phyloP scores from a whole-genome alignment of 257 asterid genomes.

The Scutellaria baicalensis region DNA sequence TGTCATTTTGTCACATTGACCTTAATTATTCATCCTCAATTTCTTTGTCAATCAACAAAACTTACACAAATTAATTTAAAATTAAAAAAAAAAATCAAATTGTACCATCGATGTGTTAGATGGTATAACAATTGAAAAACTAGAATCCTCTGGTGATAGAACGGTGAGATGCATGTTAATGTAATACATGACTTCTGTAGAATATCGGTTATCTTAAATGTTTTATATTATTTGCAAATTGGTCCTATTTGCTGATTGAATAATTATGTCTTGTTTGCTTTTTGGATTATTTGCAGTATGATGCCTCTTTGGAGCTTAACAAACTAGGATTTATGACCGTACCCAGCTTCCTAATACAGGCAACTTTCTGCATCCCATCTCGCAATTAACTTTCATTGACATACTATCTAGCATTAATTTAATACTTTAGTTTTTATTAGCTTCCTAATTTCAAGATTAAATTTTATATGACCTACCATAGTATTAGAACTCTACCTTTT shows the following conservation, averaged over 20 bases:
- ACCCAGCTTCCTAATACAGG: constrained; percentile 61
- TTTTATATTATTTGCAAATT: neutral
- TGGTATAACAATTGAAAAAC: neutral
- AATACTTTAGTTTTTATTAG: neutral
- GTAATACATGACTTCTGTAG: neutral
- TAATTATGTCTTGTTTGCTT: constrained; percentile 15
- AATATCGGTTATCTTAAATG: neutral
- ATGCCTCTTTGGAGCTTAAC: constrained; percentile 77
- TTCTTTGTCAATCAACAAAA: neutral
- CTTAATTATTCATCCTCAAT: neutral
- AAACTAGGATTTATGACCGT: constrained; percentile 68
- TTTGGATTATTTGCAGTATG: constrained; percentile 42
- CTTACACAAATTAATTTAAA: constrained; percentile 1
- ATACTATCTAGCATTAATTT: neutral
- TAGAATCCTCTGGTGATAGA: neutral
- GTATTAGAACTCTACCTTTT: neutral
- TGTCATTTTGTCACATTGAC: neutral
- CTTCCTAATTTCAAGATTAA: neutral
- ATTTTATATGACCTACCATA: neutral
- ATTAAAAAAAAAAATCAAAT: neutral
- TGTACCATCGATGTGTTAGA: neutral
- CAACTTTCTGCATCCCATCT: constrained; percentile 15
- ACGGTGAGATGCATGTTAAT: neutral
- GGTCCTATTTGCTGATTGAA: neutral
- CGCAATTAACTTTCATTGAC: neutral